phyloP scores from a whole-genome alignment of 2,329 filamentous ascomycete species.

The Fusarium pseudoanthophilum region DNA sequence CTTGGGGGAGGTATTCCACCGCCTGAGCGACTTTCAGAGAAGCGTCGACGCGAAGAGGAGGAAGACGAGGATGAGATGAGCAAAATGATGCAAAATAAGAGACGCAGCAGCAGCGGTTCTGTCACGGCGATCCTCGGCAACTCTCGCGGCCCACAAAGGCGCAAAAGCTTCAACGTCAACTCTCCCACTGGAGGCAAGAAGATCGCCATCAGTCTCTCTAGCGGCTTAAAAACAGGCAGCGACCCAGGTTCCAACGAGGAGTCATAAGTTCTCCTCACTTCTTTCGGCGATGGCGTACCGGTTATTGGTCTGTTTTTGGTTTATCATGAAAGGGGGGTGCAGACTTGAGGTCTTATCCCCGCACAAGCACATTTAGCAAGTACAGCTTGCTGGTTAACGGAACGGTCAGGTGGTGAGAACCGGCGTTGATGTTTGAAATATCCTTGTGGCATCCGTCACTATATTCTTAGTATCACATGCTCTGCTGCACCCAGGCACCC shows the following conservation, averaged over 20 bases:
- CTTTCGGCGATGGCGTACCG: constrained; percentile 45
- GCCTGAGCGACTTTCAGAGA: constrained; percentile 85
- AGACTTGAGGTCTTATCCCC: constrained; percentile 26
- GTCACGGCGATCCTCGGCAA: constrained; percentile 53
- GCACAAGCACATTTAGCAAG: constrained; percentile 38
- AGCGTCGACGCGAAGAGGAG: constrained; percentile 90
- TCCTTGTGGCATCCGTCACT: constrained; percentile 28
- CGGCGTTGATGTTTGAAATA: constrained; percentile 42
- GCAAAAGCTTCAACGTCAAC: constrained; percentile 56
- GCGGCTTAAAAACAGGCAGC: constrained; percentile 56
- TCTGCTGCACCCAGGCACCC: background rate
- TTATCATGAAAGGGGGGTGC: constrained; percentile 30
- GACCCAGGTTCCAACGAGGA: constrained; percentile 54
- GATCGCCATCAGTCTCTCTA: constrained; percentile 68
- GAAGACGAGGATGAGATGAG: constrained; percentile 90
- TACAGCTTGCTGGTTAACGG: constrained; percentile 27
- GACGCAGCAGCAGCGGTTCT: constrained; percentile 67
- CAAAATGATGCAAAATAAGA: constrained; percentile 77
- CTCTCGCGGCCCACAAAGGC: constrained; percentile 48
- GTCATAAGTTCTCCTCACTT: constrained; percentile 45
- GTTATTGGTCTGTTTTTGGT: constrained; percentile 35
- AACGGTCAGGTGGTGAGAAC: constrained; percentile 33
- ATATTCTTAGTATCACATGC: constrained; percentile 28
- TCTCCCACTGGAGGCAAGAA: constrained; percentile 59
- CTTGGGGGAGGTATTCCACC: constrained; percentile 59